These are phyloP conservation scores for Aspergillus tanneri DNA, from an alignment of 2,329 filamentous ascomycete genomes.

Conservation along the genomic window DNA sequence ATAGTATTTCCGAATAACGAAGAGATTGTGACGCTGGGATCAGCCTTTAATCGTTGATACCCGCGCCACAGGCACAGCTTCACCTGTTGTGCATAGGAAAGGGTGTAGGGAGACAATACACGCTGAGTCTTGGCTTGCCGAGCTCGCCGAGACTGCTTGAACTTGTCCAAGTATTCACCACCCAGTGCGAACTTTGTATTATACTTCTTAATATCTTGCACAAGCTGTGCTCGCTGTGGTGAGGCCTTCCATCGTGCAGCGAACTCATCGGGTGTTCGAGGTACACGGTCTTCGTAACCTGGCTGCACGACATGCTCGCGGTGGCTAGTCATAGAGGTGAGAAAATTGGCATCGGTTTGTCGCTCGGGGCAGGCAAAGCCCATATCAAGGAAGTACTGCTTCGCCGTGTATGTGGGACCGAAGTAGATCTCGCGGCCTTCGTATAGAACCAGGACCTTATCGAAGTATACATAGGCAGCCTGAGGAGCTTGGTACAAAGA, in stretches of 20 bases:
- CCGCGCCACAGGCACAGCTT: slow-evolving; percentile 74
- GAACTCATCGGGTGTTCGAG: slow-evolving; percentile 67
- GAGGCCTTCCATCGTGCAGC: slow-evolving; percentile 51
- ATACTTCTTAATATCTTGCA: slow-evolving; percentile 10
- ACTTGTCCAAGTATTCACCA: slow-evolving; percentile 11
- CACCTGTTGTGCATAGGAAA: slow-evolving; percentile 72
- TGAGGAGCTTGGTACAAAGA: slow-evolving; percentile 51
- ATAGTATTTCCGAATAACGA: slow-evolving; percentile 63
- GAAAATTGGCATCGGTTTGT: slow-evolving; percentile 6
- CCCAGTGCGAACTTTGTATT: neutral
- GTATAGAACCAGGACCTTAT: slow-evolving; percentile 3
- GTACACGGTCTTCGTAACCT: slow-evolving; percentile 39
- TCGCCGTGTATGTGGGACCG: neutral
- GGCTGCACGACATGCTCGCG: slow-evolving; percentile 5
- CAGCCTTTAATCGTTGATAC: slow-evolving; percentile 68
- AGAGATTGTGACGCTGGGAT: slow-evolving; percentile 68
- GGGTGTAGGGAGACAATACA: slow-evolving; percentile 73
- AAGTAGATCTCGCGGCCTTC: slow-evolving; percentile 3
- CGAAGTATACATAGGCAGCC: slow-evolving; percentile 31
- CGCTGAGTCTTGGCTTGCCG: slow-evolving; percentile 48
- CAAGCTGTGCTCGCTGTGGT: slow-evolving; percentile 33
- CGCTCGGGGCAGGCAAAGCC: slow-evolving; percentile 7
- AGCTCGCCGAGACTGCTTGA: slow-evolving; percentile 59
- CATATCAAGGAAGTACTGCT: slow-evolving; percentile 5
- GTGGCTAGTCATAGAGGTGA: slow-evolving; percentile 45